These are phyloP conservation scores for Aspergillus sergii DNA, from an alignment of 2,329 filamentous ascomycete genomes.

Conservation along the genomic window DNA sequence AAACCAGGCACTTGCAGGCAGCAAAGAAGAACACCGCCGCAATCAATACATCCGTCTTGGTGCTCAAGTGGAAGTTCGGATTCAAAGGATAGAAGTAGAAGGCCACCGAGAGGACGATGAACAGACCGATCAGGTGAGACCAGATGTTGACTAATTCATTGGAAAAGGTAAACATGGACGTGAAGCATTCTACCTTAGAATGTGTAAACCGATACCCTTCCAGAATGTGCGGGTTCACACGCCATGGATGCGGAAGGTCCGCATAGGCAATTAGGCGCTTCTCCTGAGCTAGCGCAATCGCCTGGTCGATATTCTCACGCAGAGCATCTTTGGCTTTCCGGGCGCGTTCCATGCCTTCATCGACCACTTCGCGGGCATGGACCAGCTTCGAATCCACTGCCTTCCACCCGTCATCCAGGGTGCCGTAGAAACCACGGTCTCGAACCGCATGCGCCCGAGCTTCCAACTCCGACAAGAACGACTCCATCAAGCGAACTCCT, in stretches of 20 bases:
- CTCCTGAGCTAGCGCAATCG: slow-evolving; percentile 73
- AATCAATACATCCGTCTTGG: slow-evolving; percentile 85
- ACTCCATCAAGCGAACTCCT: slow-evolving; percentile 83
- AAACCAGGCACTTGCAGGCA: slow-evolving; percentile 90
- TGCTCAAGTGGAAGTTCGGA: slow-evolving; percentile 81
- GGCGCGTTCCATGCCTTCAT: slow-evolving; percentile 81
- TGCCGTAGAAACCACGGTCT: slow-evolving; percentile 73
- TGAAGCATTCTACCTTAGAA: slow-evolving; percentile 84
- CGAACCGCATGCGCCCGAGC: slow-evolving; percentile 75
- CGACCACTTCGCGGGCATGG: slow-evolving; percentile 73
- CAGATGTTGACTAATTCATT: slow-evolving; percentile 98
- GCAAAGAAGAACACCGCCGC: slow-evolving; percentile 95
- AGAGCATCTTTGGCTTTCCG: slow-evolving; percentile 78
- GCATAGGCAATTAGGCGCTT: slow-evolving; percentile 85
- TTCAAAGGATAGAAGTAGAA: slow-evolving; percentile 95
- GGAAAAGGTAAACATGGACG: slow-evolving; percentile 78
- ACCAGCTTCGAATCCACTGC: slow-evolving; percentile 79
- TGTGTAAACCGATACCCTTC: slow-evolving; percentile 92
- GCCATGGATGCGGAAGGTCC: slow-evolving; percentile 88
- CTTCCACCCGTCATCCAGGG: slow-evolving; percentile 77
- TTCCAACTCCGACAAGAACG: slow-evolving; percentile 84
- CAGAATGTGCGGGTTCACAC: slow-evolving; percentile 90
- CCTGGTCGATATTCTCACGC: slow-evolving; percentile 80
- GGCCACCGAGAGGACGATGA: slow-evolving; percentile 83
- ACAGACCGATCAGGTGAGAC: slow-evolving; percentile 88